These are phyloP conservation scores for Boletus rubescentipes DNA, from an alignment of 768 basidiomycete species.

Conservation along the genomic window DNA sequence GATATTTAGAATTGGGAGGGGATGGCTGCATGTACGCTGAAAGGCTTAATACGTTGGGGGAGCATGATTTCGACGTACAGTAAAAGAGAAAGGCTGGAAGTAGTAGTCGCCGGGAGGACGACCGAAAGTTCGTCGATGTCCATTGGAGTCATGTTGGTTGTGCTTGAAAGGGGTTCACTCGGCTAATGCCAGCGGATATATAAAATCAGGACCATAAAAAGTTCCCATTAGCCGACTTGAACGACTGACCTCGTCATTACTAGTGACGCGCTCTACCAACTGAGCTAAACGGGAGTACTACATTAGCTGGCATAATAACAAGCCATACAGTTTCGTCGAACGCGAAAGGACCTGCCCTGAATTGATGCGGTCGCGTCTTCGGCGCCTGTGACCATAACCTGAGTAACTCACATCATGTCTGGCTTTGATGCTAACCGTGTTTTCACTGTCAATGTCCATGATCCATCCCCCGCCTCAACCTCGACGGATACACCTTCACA, in stretches of 20 bases:
- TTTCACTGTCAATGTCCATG: constrained; percentile 79
- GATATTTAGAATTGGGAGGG: constrained; percentile 93
- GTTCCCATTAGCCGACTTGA: constrained; percentile 43
- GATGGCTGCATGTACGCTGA: constrained; percentile 62
- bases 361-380: constrained; percentile 13
- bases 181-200: too few relatives aligned
- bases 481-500: constrained; percentile 76
- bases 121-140: constrained; percentile 77
- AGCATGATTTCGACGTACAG: constrained; percentile 47
- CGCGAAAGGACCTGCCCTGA: constrained; percentile 35
- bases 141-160: constrained; percentile 54
- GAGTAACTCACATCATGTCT: constrained; percentile 53
- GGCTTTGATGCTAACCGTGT: constrained; percentile 84
- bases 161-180: constrained; percentile 1
- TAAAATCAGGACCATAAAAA: constrained; percentile 3
- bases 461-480: constrained; percentile 47
- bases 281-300: constrained; percentile 39
- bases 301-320: too few relatives aligned
- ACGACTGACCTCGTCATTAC: constrained; percentile 47
- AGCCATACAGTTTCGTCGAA: not conserved
- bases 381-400: not conserved
- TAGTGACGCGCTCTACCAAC: constrained; percentile 53
- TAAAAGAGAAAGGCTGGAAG: constrained; percentile 71
- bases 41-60: constrained; percentile 5
- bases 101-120: constrained; percentile 67